A percentile compares a stretch with the other conserved stretches of the same genome.
These are phyloP conservation scores for Dactylellina cionopaga DNA, from an alignment of 2,329 filamentous ascomycete genomes.

Conservation along the genomic window DNA sequence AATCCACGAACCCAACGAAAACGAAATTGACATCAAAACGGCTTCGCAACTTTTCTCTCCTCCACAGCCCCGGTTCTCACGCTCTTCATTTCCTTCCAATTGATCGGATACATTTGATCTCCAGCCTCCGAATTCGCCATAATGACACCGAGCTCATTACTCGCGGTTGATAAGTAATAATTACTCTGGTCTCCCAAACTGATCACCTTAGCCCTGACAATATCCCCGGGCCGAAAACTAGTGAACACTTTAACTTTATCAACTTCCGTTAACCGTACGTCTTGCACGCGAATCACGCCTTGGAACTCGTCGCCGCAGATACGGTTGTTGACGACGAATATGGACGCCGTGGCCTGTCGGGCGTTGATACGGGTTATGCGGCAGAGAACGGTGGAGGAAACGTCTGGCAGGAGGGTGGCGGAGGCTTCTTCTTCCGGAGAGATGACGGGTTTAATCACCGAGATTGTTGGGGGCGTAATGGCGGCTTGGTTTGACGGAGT, in stretches of 20 bases:
- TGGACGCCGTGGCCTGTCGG: slow-evolving; percentile 84
- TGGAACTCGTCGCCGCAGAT: slow-evolving; percentile 83
- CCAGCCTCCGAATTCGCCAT: slow-evolving; percentile 82
- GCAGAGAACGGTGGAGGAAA: slow-evolving; percentile 82
- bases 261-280: slow-evolving; percentile 94
- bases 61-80: slow-evolving; percentile 79
- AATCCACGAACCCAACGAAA: neutral
- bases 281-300: slow-evolving; percentile 85
- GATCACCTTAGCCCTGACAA: slow-evolving; percentile 85
- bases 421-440: slow-evolving; percentile 61
- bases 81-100: slow-evolving; percentile 95
- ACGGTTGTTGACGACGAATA: slow-evolving; percentile 80
- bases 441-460: slow-evolving; percentile 69
- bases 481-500: slow-evolving; percentile 62
- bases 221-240: slow-evolving; percentile 90
- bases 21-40: slow-evolving; percentile 62
- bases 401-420: slow-evolving; percentile 80
- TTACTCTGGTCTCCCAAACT: slow-evolving; percentile 88
- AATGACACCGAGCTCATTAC: slow-evolving; percentile 91
- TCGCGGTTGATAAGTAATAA: slow-evolving; percentile 92
- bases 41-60: slow-evolving; percentile 91
- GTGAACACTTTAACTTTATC: slow-evolving; percentile 92
- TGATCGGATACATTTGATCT: slow-evolving; percentile 90
- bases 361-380: slow-evolving; percentile 86
- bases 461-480: slow-evolving; percentile 56